A percentile compares a stretch with the other conserved stretches of the same genome.
Evolutionary conservation across 148 eudicot species (phyloP).

Genomic region (Selenicereus undatus): DNA sequence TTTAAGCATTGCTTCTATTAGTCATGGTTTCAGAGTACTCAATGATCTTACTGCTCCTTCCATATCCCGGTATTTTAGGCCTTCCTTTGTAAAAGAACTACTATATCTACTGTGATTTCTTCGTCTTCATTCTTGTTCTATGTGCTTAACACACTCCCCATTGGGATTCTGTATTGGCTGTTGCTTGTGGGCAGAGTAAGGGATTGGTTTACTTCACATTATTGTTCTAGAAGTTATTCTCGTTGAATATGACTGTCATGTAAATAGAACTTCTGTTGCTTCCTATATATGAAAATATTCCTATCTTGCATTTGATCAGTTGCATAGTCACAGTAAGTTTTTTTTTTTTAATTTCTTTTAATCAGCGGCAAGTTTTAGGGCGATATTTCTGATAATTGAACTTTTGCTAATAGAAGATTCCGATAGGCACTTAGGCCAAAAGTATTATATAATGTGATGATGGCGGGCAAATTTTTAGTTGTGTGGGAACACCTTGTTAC

Average conservation of each 20-base stretch:
- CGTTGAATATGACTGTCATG: background rate
- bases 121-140: background rate
- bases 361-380: background rate
- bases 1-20: constrained; percentile 78
- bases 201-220: background rate
- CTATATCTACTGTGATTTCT: no score
- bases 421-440: background rate
- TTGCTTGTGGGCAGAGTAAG: background rate
- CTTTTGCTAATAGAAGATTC: background rate
- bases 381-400: background rate
- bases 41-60: constrained; percentile 55
- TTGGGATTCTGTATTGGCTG: background rate
- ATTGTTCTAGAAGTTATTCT: background rate
- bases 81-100: background rate
- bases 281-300: background rate
- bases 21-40: constrained; percentile 70
- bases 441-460: background rate
- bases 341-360: background rate
- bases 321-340: background rate
- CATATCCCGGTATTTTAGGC: constrained; percentile 51
- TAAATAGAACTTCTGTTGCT: background rate
- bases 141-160: background rate
- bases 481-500: background rate
- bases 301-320: background rate
- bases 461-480: background rate